Evolutionary conservation across 306 rosid species (phyloP), one percentile per base, ranked within the genome.

Genomic region (Parietaria judaica): DNA sequence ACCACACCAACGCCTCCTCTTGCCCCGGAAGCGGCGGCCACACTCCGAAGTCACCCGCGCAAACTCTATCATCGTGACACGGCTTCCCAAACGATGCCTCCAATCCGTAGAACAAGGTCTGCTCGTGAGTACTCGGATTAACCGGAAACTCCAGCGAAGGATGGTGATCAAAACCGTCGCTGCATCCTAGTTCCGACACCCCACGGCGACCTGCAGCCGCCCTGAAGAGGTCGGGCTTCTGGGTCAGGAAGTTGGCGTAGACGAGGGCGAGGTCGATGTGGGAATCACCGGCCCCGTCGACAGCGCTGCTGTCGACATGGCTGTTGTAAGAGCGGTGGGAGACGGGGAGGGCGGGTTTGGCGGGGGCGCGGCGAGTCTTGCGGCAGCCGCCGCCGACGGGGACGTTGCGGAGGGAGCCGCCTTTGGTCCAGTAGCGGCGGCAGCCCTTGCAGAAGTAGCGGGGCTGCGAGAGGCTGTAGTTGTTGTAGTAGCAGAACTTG

Each of bases 391-490:
- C 94, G 3, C 90, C 94, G 0, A 85, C 79, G 0, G 96, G 96
- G 2, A 88, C 90, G 38, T 88, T 79, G 6, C 94, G 66, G 58
- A 88, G 84, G 17, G 96, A 85, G 8, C 96, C 96, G 5, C 96
- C 96, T 75, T 83, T 88, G 23, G 96, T 88, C 94, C 94, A 85
- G 60, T 83, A 88, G 64, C 94, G 78, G 69, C 94, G 81, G 59
- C 90, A 88, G 31, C 86, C 84, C 56, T 83, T 88, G 81, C 96
- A 88, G 63, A 88, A 88, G 76, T 82, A 88, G 56, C 96, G 59
- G 6, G 96, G 96, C 58, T 88, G 94, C 13, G 96, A 82, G 49
- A 85, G 77, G 74, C 90, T 88, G 69, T 88, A 88, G 78, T 88
- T 88, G 52, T 88, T 88, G 87, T 88, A 83, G 76, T 88, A 88